Evolutionary conservation across 495 filamentous ascomycete species (phyloP).

Genomic region (Penicillium steckii): DNA sequence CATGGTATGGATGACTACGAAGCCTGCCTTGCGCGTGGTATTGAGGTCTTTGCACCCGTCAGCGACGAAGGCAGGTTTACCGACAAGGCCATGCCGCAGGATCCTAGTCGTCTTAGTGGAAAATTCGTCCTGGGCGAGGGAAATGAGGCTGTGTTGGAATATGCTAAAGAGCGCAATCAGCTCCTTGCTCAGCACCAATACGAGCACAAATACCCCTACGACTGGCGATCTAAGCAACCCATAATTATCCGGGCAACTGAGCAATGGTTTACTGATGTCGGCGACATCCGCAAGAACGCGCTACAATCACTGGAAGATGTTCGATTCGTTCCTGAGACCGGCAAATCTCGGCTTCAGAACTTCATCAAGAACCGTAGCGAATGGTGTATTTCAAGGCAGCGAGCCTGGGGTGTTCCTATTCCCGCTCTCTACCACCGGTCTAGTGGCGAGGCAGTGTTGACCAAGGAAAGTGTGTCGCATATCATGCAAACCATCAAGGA

Average conservation of each 20-base stretch:
- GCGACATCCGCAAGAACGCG: slow-evolving; percentile 69
- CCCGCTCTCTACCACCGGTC: slow-evolving; percentile 77
- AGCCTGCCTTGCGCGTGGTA: slow-evolving; percentile 63
- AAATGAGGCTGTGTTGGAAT: slow-evolving; percentile 63
- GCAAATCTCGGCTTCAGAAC: slow-evolving; percentile 69
- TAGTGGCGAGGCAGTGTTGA: slow-evolving; percentile 68
- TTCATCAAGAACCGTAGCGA: slow-evolving; percentile 87
- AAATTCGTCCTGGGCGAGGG: slow-evolving; percentile 64
- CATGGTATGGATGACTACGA: slow-evolving; percentile 97
- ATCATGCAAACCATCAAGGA: slow-evolving; percentile 76
- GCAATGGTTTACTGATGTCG: slow-evolving; percentile 97
- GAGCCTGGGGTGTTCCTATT: slow-evolving; percentile 95
- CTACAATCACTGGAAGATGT: slow-evolving; percentile 67
- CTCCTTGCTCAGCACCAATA: slow-evolving; percentile 69
- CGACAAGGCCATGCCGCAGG: slow-evolving; percentile 63
- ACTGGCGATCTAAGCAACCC: slow-evolving; percentile 93
- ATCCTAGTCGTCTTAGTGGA: slow-evolving; percentile 60
- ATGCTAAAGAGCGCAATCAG: slow-evolving; percentile 49
- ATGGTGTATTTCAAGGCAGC: slow-evolving; percentile 98
- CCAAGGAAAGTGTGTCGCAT: slow-evolving; percentile 75
- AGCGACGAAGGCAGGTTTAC: slow-evolving; percentile 81
- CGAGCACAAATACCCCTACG: slow-evolving; percentile 92
- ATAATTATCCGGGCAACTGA: slow-evolving; percentile 89
- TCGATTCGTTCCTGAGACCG: slow-evolving; percentile 71
- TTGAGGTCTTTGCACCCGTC: slow-evolving; percentile 74